These are phyloP conservation scores for Gastrodia elata DNA, from an alignment of 106 monocot species.

Conservation along the genomic window DNA sequence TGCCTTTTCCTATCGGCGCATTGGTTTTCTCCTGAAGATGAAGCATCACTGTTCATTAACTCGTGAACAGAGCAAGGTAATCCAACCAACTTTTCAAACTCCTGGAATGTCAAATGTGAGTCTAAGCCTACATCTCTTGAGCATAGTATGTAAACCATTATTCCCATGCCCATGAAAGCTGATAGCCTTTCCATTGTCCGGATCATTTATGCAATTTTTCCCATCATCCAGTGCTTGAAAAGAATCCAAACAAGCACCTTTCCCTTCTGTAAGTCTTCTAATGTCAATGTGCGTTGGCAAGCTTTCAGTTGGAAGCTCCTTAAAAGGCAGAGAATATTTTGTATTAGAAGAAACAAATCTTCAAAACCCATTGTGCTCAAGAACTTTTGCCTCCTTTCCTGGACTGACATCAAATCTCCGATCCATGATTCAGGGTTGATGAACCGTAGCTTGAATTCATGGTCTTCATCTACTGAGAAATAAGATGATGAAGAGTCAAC, in stretches of 20 bases:
- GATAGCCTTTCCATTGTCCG: constrained; percentile 47
- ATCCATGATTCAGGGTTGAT: constrained; percentile 26
- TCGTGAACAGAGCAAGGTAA: constrained; percentile 27
- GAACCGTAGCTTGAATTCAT: constrained; percentile 1
- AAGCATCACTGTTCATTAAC: constrained; percentile 16
- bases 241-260: constrained; percentile 17
- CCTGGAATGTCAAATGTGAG: constrained; percentile 33
- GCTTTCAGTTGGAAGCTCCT: background rate
- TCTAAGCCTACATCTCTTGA: constrained; percentile 38
- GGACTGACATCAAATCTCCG: constrained; percentile 24
- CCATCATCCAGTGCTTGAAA: constrained; percentile 2
- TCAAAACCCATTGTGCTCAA: constrained; percentile 25
- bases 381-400: constrained; percentile 39
- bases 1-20: constrained; percentile 18
- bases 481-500: constrained; percentile 14
- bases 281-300: background rate
- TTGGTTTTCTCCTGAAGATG: background rate
- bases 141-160: constrained; percentile 28
- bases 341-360: constrained; percentile 9
- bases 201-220: constrained; percentile 34
- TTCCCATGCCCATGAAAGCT: constrained; percentile 19
- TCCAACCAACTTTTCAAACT: constrained; percentile 40
- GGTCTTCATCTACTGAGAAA: constrained; percentile 3
- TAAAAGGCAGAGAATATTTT: background rate
- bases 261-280: constrained; percentile 14